A percentile compares a stretch with the other conserved stretches of the same genome.
These are phyloP conservation scores for Lichtheimia corymbifera DNA, from an alignment of 371 early-diverging fungal species.

Conservation along the genomic window DNA sequence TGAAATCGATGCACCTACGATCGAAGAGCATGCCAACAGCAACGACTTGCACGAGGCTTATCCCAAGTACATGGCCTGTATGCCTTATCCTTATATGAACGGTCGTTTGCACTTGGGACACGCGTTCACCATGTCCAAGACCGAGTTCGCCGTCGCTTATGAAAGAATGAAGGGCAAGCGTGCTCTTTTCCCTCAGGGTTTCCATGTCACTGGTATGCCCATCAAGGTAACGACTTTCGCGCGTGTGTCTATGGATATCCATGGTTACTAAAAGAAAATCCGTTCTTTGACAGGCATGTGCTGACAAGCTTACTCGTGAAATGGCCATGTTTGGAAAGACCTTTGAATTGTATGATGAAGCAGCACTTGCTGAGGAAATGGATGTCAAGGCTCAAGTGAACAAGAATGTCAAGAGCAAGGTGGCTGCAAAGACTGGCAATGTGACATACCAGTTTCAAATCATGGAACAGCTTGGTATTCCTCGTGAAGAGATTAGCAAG, in stretches of 20 bases:
- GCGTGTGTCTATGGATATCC: background rate
- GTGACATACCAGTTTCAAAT: conserved; percentile 96
- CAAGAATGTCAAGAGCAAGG: conserved; percentile 84
- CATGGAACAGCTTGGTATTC: conserved; percentile 92
- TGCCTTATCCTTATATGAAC: conserved; percentile 99
- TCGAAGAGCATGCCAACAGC: conserved; percentile 59
- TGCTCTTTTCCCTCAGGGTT: conserved; percentile 97
- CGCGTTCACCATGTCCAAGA: conserved; percentile 96
- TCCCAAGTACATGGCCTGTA: conserved; percentile 96
- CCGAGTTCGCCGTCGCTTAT: conserved; percentile 96
- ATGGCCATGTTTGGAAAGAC: conserved; percentile 90
- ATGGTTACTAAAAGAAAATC: no score
- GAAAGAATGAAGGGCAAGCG: conserved; percentile 95
- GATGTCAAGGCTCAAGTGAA: conserved; percentile 50
- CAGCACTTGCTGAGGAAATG: conserved; percentile 50
- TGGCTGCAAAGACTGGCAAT: conserved; percentile 84
- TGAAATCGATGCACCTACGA: conserved; percentile 86
- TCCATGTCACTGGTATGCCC: conserved; percentile 99
- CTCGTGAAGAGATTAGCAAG: conserved; percentile 85
- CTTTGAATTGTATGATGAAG: conserved; percentile 64
- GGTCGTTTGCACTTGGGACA: conserved; percentile 99
- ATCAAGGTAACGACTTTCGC: conserved; percentile 78
- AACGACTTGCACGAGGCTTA: conserved; percentile 62
- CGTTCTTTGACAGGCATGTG: conserved; percentile 76
- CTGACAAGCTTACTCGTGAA: conserved; percentile 97